Evolutionary conservation across 2,329 filamentous ascomycete species (phyloP), one percentile per base, ranked within the genome.

Genomic region (Aspergillus sclerotialis): DNA sequence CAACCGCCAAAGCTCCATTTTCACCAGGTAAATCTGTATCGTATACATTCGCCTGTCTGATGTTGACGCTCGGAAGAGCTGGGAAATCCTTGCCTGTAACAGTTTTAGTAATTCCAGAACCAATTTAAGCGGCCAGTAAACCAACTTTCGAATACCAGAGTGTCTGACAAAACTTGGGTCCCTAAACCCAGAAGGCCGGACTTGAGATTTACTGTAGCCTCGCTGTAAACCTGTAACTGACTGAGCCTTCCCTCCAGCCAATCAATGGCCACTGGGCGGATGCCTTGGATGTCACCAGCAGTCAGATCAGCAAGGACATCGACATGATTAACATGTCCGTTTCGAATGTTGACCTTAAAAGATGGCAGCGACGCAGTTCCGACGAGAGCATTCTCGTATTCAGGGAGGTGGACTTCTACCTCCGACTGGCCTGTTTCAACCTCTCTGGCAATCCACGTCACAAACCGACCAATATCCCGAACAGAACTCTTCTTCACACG

Each of bases 71-170:
- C 28, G 92, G 92, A 36, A 95, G 70, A 31, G 73, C 63, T 37
- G 90, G 90, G 46, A 94, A 73, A 49, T 89, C 67, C 47, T 67
- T 57, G 48, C 68, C 70, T 67, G 36, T 17, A 37, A 25, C 44
- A n/a, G 30, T 35, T 34, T 52, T 53, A 67, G 42, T 61, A 55
- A 37, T 64, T 16, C 17, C 24, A 28, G 21, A 7, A 9, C 29
- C 26, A 31, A 33, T 17, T 32, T 29, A 28, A 43, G 67, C 76
- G 76, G 59, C 72, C 72, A 68, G 80, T 72, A 64, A 68, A 75
- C 81, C 76, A 73, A 92, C 86, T 84, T 82, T 89, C 77, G 65
- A 96, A 82, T 41, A 81, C 69, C 53, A 94, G 61, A 17, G 80
- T 79, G 56, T 94, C 79, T 33, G 77, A 75, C 39, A 98, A 65